Percentiles rank a stretch among this genome's conserved stretches.
These are phyloP conservation scores for Capronia epimyces DNA, from an alignment of 2,329 filamentous ascomycete species.

Conservation along the genomic window DNA sequence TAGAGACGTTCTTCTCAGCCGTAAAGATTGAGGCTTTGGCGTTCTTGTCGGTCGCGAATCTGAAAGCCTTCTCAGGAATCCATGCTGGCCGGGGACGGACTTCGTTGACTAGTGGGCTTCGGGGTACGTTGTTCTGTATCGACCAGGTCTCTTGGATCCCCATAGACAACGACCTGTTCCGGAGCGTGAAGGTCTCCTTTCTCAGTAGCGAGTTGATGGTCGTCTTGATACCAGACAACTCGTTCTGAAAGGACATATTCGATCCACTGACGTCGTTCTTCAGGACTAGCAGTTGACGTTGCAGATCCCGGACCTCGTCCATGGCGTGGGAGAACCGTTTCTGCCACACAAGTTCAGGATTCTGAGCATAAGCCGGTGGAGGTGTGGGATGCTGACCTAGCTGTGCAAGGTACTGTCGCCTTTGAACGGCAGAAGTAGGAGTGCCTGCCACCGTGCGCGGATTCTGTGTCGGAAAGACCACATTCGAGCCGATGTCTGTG, in stretches of 20 bases:
- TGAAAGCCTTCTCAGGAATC: not conserved
- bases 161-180: slow-evolving; percentile 13
- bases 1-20: not conserved
- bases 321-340: slow-evolving; percentile 25
- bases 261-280: slow-evolving; percentile 20
- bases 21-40: not conserved
- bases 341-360: slow-evolving; percentile 23
- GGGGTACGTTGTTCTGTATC: slow-evolving; percentile 3
- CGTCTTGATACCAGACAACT: slow-evolving; percentile 23
- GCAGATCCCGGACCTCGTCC: slow-evolving; percentile 26
- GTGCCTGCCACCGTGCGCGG: slow-evolving; percentile 1
- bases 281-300: slow-evolving; percentile 20
- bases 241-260: slow-evolving; percentile 18
- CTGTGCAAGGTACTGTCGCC: slow-evolving; percentile 12
- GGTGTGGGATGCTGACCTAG: slow-evolving; percentile 10
- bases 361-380: slow-evolving; percentile 19
- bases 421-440: slow-evolving; percentile 13
- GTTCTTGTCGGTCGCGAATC: not conserved
- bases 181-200: slow-evolving; percentile 20
- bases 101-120: slow-evolving; percentile 20
- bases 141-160: slow-evolving; percentile 16
- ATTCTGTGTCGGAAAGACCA: slow-evolving; percentile 6
- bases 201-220: slow-evolving; percentile 23
- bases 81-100: slow-evolving; percentile 8
- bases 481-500: slow-evolving; percentile 6